These are phyloP conservation scores for Hypoxylon sp. DNA, from an alignment of 2,329 filamentous ascomycete species.

Conservation along the genomic window DNA sequence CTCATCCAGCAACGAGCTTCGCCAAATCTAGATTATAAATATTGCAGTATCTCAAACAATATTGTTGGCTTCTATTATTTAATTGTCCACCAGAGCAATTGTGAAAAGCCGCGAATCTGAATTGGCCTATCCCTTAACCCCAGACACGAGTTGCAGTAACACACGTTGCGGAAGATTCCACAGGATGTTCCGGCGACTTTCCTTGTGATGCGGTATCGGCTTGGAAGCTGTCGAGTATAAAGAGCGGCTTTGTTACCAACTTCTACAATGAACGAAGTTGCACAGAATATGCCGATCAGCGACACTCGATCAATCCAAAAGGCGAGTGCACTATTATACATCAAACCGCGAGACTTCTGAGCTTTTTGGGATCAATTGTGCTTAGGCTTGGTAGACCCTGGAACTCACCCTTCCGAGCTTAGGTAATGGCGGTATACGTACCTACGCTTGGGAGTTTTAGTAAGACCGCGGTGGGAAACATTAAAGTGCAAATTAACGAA, in stretches of 20 bases:
- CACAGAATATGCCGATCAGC: conserved; percentile 14
- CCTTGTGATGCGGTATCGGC: background rate
- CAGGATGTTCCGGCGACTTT: conserved; percentile 1
- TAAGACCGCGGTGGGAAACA: conserved; percentile 29
- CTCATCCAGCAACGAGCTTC: background rate
- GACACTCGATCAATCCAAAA: background rate
- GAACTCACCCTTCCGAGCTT: conserved; percentile 2
- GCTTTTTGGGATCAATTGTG: conserved; percentile 18
- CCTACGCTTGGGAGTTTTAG: conserved; percentile 10
- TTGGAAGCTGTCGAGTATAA: conserved; percentile 1
- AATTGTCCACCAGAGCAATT: too few species aligned
- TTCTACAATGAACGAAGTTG: conserved; percentile 1
- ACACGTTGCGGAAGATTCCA: conserved; percentile 11
- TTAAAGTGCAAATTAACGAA: conserved; percentile 21
- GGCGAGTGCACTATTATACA: conserved; percentile 1
- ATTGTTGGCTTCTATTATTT: too few species aligned
- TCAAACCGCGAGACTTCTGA: conserved; percentile 14
- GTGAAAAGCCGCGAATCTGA: too few species aligned
- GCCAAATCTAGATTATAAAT: too few species aligned
- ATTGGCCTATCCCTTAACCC: background rate
- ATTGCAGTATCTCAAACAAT: too few species aligned
- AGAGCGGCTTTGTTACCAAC: background rate
- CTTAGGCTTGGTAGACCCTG: too few species aligned
- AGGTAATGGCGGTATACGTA: too few species aligned
- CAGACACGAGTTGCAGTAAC: conserved; percentile 3